Conservation (phyloP, 2,329 filamentous ascomycete species). For the Orbilia ellipsospora region DNA sequence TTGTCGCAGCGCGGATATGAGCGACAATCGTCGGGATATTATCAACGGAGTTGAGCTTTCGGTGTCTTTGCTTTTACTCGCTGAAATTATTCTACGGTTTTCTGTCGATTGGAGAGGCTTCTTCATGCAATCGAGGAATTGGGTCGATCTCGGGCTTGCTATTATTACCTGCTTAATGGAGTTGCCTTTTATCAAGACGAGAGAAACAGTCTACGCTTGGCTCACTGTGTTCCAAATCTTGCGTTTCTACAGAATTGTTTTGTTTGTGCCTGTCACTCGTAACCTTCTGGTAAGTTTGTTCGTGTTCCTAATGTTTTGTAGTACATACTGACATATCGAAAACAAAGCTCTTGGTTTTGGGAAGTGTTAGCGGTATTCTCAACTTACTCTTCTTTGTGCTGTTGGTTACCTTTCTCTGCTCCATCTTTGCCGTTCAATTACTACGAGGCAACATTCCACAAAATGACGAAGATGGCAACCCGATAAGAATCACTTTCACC, state of each 20-base stretch:
- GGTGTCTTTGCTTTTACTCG: conserved; percentile 79
- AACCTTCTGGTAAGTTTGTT: conserved; percentile 76
- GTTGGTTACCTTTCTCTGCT: conserved; percentile 89
- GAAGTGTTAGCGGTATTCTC: conserved; percentile 89
- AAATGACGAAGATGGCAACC: conserved; percentile 71
- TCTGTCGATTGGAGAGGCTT: conserved; percentile 83
- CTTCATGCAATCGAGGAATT: conserved; percentile 76
- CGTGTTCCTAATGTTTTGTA: neutral
- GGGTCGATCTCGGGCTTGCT: conserved; percentile 82
- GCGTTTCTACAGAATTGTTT: conserved; percentile 88
- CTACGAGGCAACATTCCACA: conserved; percentile 85
- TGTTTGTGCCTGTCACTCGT: conserved; percentile 86
- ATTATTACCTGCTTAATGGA: conserved; percentile 86
- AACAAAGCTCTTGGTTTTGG: conserved; percentile 75
- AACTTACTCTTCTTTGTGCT: conserved; percentile 98
- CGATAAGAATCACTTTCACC: conserved; percentile 79
- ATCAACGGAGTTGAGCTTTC: conserved; percentile 78
- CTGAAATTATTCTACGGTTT: conserved; percentile 86
- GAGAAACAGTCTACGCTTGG: conserved; percentile 81
- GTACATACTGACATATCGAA: conserved; percentile 55
- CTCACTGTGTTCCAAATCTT: conserved; percentile 93
- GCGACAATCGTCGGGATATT: conserved; percentile 69
- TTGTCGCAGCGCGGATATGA: conserved; percentile 81
- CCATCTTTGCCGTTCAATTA: conserved; percentile 91
- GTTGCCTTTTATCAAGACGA: conserved; percentile 79